phyloP scores from a whole-genome alignment of 2,329 filamentous ascomycete genomes.

The Sporothrix sp. region DNA sequence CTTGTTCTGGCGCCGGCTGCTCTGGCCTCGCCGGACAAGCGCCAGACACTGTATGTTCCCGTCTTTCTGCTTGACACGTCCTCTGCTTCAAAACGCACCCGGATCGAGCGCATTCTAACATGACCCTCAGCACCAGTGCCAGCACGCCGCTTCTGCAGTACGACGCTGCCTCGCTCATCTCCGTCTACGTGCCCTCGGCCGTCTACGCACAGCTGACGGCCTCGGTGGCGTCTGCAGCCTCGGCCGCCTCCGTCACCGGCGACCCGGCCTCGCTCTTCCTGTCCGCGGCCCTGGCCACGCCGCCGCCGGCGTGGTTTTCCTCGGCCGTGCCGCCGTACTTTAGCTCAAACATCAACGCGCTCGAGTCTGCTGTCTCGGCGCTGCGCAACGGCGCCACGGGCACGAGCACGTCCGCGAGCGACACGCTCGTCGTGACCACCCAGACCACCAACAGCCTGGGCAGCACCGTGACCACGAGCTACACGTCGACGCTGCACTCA shows the following conservation, averaged over 20 bases:
- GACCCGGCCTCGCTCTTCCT: slow-evolving; percentile 22
- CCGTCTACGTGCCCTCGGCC: slow-evolving; percentile 23
- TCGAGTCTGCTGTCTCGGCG: slow-evolving; percentile 18
- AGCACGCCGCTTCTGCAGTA: slow-evolving; percentile 17
- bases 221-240: slow-evolving; percentile 17
- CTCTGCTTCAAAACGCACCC: not conserved
- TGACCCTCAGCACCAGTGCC: not conserved
- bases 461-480: slow-evolving; percentile 20
- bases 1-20: not conserved
- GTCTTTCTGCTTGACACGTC: not conserved
- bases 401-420: slow-evolving; percentile 7
- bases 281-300: slow-evolving; percentile 21
- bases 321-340: slow-evolving; percentile 13
- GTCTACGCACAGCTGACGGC: slow-evolving; percentile 20
- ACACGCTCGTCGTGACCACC: slow-evolving; percentile 18
- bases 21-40: not conserved
- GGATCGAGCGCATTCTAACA: not conserved
- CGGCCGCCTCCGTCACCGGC: slow-evolving; percentile 20
- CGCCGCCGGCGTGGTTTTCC: slow-evolving; percentile 18
- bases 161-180: slow-evolving; percentile 22
- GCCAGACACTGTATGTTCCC: not conserved
- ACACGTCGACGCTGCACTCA: slow-evolving; percentile 15
- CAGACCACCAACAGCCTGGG: slow-evolving; percentile 21
- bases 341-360: slow-evolving; percentile 10
- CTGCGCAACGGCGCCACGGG: slow-evolving; percentile 16